phyloP scores from a whole-genome alignment of 805 yeast species.

The Kodamaea lidongshanica region DNA sequence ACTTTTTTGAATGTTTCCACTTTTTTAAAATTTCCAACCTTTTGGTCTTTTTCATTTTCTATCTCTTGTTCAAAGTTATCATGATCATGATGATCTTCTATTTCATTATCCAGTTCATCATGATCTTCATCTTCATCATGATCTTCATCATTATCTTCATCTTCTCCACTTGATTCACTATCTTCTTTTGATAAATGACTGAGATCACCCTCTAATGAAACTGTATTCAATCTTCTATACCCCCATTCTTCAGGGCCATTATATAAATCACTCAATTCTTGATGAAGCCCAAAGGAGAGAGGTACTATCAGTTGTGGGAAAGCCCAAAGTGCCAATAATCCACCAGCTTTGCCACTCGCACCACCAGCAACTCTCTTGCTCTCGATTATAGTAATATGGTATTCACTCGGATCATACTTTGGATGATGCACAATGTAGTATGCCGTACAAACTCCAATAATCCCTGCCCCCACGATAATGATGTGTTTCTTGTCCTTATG shows the following conservation, averaged over 20 bases:
- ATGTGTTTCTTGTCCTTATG: slow-evolving; percentile 66
- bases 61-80: neutral
- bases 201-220: slow-evolving; percentile 81
- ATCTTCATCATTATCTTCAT: slow-evolving; percentile 15
- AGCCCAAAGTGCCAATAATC: slow-evolving; percentile 90
- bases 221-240: slow-evolving; percentile 80
- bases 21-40: no score
- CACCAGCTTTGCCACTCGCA: slow-evolving; percentile 97
- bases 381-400: slow-evolving; percentile 81
- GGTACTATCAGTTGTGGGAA: slow-evolving; percentile 94
- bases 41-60: no score
- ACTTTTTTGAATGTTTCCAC: slow-evolving; percentile 11
- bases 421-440: slow-evolving; percentile 83
- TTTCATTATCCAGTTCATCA: neutral
- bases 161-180: slow-evolving; percentile 20
- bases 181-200: slow-evolving; percentile 18
- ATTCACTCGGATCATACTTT: slow-evolving; percentile 59
- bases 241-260: slow-evolving; percentile 92
- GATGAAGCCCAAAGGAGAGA: slow-evolving; percentile 77
- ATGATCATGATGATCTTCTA: slow-evolving; percentile 1
- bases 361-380: slow-evolving; percentile 94
- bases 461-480: slow-evolving; percentile 89
- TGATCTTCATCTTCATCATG: slow-evolving; percentile 3
- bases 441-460: slow-evolving; percentile 92
- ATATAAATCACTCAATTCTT: slow-evolving; percentile 68